Conservation (phyloP, 78 protist species). For the Pigoraptor vietnamica region DNA sequence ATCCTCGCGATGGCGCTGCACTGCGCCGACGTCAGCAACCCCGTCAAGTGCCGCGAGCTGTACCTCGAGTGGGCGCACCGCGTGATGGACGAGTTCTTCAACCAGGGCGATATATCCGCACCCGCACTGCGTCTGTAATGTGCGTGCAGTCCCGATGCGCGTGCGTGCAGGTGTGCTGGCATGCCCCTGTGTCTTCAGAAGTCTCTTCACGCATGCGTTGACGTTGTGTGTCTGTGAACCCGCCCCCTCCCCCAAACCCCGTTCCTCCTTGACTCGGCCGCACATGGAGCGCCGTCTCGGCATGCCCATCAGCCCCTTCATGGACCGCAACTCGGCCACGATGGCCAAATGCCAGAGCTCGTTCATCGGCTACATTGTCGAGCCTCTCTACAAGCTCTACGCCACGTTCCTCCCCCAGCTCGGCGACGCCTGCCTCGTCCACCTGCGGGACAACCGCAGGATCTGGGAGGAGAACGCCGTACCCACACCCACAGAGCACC, state of each 20-base stretch:
- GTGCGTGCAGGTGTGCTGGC: no score
- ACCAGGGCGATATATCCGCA: constrained; percentile 17
- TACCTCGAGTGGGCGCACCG: not conserved
- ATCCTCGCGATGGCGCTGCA: not conserved
- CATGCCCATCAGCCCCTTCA: constrained; percentile 23
- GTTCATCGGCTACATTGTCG: constrained; percentile 20
- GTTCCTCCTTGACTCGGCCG: not conserved
- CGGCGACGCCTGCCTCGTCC: not conserved
- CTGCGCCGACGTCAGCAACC: not conserved
- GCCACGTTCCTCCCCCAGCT: not conserved
- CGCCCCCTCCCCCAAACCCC: not conserved
- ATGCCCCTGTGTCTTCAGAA: no score
- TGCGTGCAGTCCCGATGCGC: no score
- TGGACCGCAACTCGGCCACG: constrained; percentile 13
- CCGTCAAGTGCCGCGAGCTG: not conserved
- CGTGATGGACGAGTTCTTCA: constrained; percentile 8
- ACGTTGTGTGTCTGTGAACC: not conserved
- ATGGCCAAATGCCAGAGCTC: not conserved
- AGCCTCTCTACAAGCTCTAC: constrained; percentile 8
- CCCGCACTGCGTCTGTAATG: not conserved
- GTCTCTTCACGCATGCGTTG: no score
- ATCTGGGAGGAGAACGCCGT: not conserved
- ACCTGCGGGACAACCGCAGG: not conserved
- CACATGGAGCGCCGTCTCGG: constrained; percentile 14
- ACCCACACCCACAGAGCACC: no score